Conservation (phyloP, 768 basidiomycete genomes). For the Pisolithus tinctorius region DNA sequence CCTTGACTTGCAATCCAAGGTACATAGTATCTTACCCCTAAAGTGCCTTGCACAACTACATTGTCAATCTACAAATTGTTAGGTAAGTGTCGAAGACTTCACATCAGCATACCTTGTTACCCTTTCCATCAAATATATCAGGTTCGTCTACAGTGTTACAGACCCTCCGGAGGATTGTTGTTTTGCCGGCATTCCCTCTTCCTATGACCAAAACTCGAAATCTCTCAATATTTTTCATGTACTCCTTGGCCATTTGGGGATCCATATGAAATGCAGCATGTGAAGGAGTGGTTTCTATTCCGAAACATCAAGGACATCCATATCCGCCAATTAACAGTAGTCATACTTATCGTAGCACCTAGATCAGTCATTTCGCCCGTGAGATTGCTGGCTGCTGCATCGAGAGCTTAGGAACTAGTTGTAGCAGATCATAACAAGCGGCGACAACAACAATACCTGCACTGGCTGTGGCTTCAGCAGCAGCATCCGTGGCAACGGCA, state of each 20-base stretch:
- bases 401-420: no score
- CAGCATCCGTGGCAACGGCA: no score
- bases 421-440: no score
- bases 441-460: no score
- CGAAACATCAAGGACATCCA: no score
- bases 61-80: slow-evolving; percentile 1
- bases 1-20: background rate
- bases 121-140: slow-evolving; percentile 15
- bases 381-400: no score
- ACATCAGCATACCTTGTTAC: slow-evolving; percentile 10
- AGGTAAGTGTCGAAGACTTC: background rate
- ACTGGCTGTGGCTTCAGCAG: no score
- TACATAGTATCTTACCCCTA: background rate
- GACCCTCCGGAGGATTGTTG: slow-evolving; percentile 33
- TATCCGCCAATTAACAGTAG: no score
- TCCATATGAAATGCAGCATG: background rate
- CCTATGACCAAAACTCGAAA: slow-evolving; percentile 37
- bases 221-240: background rate
- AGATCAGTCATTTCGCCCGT: no score
- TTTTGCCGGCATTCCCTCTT: slow-evolving; percentile 35
- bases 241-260: background rate
- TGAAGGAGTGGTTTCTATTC: no score
- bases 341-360: no score
- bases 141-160: slow-evolving; percentile 31
- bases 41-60: background rate